phyloP scores from a whole-genome alignment of 192 early-diverging fungal species.

The Coemansia sp. region DNA sequence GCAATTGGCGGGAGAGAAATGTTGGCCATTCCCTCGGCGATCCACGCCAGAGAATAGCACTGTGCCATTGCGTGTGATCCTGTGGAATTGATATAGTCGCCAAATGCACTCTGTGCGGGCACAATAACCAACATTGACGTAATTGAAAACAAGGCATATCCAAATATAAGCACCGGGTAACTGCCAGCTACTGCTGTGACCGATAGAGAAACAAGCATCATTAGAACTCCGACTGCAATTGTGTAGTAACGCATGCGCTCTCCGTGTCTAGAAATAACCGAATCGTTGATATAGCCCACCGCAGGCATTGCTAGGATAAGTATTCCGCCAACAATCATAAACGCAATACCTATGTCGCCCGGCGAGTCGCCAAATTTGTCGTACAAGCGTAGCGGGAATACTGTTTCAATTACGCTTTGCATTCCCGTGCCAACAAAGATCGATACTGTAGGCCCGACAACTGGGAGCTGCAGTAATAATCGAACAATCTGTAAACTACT shows the following conservation, averaged over 20 bases:
- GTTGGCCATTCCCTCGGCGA: constrained; percentile 55
- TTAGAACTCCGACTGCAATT: constrained; percentile 27
- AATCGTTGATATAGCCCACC: constrained; percentile 41
- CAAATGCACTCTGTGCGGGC: constrained; percentile 57
- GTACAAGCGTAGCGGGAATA: constrained; percentile 45
- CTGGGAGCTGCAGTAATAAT: constrained; percentile 33
- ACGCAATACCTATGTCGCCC: constrained; percentile 42
- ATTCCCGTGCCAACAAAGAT: constrained; percentile 54
- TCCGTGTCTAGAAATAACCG: constrained; percentile 26
- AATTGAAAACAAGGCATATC: constrained; percentile 50
- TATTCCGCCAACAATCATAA: constrained; percentile 49
- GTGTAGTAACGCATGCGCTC: constrained; percentile 54
- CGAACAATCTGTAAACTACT: constrained; percentile 21
- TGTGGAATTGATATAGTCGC: constrained; percentile 50
- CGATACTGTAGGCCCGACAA: constrained; percentile 42
- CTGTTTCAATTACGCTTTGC: constrained; percentile 52
- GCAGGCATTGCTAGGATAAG: constrained; percentile 50
- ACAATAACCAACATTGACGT: constrained; percentile 49
- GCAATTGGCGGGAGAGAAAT: constrained; percentile 45
- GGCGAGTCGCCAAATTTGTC: constrained; percentile 52
- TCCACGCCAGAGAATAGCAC: constrained; percentile 52
- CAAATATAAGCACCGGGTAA: constrained; percentile 41
- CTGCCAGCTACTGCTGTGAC: constrained; percentile 30
- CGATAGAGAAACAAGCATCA: constrained; percentile 32
- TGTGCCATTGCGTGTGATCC: constrained; percentile 50